phyloP scores from a whole-genome alignment of 2,329 filamentous ascomycete species.

The Albifimbria verrucaria region DNA sequence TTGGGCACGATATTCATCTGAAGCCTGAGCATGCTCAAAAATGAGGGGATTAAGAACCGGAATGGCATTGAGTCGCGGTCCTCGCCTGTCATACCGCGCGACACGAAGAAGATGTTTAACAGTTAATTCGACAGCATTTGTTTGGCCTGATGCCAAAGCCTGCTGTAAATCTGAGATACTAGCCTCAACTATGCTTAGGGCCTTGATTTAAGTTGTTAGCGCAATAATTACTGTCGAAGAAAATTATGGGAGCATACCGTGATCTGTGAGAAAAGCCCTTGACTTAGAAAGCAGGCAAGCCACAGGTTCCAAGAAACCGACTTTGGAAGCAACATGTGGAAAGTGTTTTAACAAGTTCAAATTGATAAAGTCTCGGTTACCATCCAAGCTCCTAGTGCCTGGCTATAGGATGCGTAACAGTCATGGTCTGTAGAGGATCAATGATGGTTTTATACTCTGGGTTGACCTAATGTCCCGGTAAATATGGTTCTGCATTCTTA shows the following conservation, averaged over 20 bases:
- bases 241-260: neutral
- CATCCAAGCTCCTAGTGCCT: too few relatives aligned
- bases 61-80: conserved; percentile 21
- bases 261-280: neutral
- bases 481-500: too few relatives aligned
- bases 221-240: neutral
- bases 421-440: too few relatives aligned
- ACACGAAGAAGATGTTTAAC: conserved; percentile 22
- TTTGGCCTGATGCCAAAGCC: conserved; percentile 9
- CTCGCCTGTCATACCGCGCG: conserved; percentile 20
- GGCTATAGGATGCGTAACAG: too few relatives aligned
- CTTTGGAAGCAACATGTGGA: too few relatives aligned
- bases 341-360: too few relatives aligned
- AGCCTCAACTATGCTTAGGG: conserved; percentile 17
- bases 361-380: too few relatives aligned
- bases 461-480: too few relatives aligned
- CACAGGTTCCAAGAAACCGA: too few relatives aligned
- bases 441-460: too few relatives aligned
- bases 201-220: neutral
- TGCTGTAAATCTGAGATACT: conserved; percentile 19
- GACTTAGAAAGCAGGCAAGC: too few relatives aligned
- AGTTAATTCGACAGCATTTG: conserved; percentile 24
- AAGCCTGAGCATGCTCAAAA: conserved; percentile 23
- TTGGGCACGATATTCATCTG: conserved; percentile 21
- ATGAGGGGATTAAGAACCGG: conserved; percentile 19